Evolutionary conservation across 2,329 filamentous ascomycete genomes (phyloP).

Genomic region (Byssochlamys sp.): DNA sequence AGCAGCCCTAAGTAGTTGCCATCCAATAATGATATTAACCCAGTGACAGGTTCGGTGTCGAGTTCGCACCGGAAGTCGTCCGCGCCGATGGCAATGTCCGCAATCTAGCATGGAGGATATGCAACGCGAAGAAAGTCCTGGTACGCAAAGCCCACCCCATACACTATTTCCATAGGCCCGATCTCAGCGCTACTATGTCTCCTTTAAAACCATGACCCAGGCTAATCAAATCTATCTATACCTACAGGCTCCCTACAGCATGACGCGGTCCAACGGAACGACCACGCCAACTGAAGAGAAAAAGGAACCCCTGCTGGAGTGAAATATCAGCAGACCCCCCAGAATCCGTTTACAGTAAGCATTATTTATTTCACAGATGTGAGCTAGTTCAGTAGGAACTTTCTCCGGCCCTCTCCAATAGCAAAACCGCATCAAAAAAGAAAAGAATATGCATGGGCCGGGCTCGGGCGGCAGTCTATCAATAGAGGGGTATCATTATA

Average conservation of each 20-base stretch:
- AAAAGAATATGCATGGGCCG: background rate
- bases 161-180: background rate
- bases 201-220: background rate
- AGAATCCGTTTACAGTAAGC: background rate
- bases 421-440: background rate
- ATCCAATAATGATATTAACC: constrained; percentile 8
- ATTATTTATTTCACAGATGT: background rate
- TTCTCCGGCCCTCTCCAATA: background rate
- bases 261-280: constrained; percentile 56
- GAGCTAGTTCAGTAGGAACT: background rate
- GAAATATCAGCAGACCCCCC: background rate
- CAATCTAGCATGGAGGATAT: constrained; percentile 88
- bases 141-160: constrained; percentile 45
- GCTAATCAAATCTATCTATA: background rate
- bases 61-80: constrained; percentile 87
- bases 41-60: constrained; percentile 63
- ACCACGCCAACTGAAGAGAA: constrained; percentile 45
- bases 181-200: background rate
- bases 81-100: constrained; percentile 80
- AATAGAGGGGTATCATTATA: background rate
- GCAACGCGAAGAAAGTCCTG: constrained; percentile 88
- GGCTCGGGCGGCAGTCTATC: background rate
- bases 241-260: constrained; percentile 58
- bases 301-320: constrained; percentile 9
- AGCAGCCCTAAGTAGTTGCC: constrained; percentile 14